Evolutionary conservation across 305 asterid species (phyloP).

Genomic region (Rubia tinctorum): DNA sequence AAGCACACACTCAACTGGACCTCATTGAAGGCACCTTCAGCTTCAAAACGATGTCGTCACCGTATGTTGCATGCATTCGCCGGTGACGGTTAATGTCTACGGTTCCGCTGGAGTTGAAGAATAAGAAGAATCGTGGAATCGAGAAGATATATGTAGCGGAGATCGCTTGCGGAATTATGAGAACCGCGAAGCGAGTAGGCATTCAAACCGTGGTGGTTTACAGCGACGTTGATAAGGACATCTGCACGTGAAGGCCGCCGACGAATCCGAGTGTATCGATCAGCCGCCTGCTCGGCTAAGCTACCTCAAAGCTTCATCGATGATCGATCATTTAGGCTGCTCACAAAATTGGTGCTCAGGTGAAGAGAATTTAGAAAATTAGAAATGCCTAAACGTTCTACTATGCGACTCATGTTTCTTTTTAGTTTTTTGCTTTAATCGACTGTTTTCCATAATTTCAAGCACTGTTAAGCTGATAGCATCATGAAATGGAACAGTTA

Average conservation of each 20-base stretch:
- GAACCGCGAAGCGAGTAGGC: slow-evolving; percentile 76
- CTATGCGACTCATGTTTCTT: no score
- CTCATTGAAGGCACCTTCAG: neutral
- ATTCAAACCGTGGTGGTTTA: slow-evolving; percentile 84
- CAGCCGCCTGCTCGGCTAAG: slow-evolving; percentile 95
- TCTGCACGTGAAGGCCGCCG: slow-evolving; percentile 88
- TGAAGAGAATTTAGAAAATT: slow-evolving; percentile 15
- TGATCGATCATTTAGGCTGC: slow-evolving; percentile 58
- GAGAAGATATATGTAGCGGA: slow-evolving; percentile 89
- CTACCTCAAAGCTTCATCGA: slow-evolving; percentile 70
- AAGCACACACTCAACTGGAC: neutral
- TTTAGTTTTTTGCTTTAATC: neutral
- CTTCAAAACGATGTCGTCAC: slow-evolving; percentile 39
- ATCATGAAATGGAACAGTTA: slow-evolving; percentile 4
- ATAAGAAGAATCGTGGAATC: slow-evolving; percentile 31
- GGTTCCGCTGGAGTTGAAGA: slow-evolving; percentile 27
- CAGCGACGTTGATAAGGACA: slow-evolving; percentile 82
- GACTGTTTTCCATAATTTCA: neutral
- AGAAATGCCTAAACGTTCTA: neutral
- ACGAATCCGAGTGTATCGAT: slow-evolving; percentile 86
- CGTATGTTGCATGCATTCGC: slow-evolving; percentile 31
- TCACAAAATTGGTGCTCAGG: slow-evolving; percentile 78
- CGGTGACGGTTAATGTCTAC: slow-evolving; percentile 50
- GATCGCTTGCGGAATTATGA: slow-evolving; percentile 88
- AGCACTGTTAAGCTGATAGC: neutral